Conservation (phyloP, 345 rosid genomes). For the Limnanthes douglasii region DNA sequence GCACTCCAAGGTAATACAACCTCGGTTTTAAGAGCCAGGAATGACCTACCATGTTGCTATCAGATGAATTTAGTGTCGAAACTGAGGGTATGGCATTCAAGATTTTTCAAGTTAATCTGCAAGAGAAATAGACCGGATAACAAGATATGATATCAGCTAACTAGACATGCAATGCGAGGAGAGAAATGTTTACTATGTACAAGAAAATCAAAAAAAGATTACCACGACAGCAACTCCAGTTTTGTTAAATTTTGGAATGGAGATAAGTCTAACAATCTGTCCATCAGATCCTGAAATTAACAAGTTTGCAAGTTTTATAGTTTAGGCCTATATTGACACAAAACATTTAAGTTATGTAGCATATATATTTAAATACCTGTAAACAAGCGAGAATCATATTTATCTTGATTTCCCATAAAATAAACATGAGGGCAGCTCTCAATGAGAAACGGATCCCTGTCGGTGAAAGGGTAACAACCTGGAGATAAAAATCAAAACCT, state of each 20-base stretch:
- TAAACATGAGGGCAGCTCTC: constrained; percentile 94
- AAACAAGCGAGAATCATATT: constrained; percentile 39
- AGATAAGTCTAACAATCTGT: constrained; percentile 55
- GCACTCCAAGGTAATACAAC: no score
- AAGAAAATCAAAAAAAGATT: constrained; percentile 15
- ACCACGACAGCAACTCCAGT: constrained; percentile 81
- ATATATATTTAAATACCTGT: constrained; percentile 41
- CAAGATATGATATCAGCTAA: neutral
- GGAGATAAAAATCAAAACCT: constrained; percentile 10
- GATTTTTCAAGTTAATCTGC: constrained; percentile 71
- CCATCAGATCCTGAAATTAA: constrained; percentile 61
- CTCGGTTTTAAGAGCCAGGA: no score
- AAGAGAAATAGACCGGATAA: neutral
- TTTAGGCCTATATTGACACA: neutral
- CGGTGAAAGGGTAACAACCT: constrained; percentile 96
- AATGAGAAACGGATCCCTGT: constrained; percentile 86
- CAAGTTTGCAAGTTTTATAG: neutral
- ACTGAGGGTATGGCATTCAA: constrained; percentile 68
- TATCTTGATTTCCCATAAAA: constrained; percentile 76
- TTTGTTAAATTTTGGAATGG: constrained; percentile 62
- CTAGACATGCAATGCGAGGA: neutral
- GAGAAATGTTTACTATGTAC: neutral
- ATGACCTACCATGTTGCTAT: no score
- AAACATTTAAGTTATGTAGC: neutral
- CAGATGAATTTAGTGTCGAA: constrained; percentile 34